phyloP scores from a whole-genome alignment of 2,329 filamentous ascomycete species.

The Pseudohalonectria lignicola region DNA sequence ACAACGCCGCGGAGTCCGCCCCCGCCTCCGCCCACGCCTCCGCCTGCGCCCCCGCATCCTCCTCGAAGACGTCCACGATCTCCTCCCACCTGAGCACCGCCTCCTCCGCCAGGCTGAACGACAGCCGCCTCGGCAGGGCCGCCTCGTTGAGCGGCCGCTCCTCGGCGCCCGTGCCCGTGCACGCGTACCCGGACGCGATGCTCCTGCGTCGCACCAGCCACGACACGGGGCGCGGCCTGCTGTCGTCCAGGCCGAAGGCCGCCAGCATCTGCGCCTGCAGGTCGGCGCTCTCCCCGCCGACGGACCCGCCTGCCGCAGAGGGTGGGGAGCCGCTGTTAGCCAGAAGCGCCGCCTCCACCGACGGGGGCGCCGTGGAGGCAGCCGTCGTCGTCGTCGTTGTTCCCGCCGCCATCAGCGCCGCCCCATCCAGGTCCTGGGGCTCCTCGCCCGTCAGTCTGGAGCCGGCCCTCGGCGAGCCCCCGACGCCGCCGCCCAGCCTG shows the following conservation, averaged over 20 bases:
- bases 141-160: slow-evolving; percentile 35
- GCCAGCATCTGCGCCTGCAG: slow-evolving; percentile 41
- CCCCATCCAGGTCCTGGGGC: background rate
- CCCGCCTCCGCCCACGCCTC: slow-evolving; percentile 1
- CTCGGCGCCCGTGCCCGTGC: background rate
- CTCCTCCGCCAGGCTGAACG: slow-evolving; percentile 66
- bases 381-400: background rate
- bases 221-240: slow-evolving; percentile 23
- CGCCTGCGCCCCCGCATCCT: slow-evolving; percentile 8
- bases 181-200: slow-evolving; percentile 9
- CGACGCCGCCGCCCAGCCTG: slow-evolving; percentile 6
- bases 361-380: background rate
- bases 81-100: slow-evolving; percentile 59
- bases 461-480: background rate
- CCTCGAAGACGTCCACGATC: slow-evolving; percentile 28
- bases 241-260: slow-evolving; percentile 11
- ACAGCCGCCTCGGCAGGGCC: slow-evolving; percentile 61
- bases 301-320: slow-evolving; percentile 44
- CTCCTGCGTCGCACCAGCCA: slow-evolving; percentile 54
- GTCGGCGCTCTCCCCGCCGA: slow-evolving; percentile 43
- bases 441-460: background rate
- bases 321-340: too few relatives aligned
- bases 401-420: slow-evolving; percentile 25
- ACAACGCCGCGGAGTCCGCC: too few relatives aligned
- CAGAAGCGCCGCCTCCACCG: too few relatives aligned